Conservation (phyloP, 306 rosid genomes). For the Mimosa bimucronata region DNA sequence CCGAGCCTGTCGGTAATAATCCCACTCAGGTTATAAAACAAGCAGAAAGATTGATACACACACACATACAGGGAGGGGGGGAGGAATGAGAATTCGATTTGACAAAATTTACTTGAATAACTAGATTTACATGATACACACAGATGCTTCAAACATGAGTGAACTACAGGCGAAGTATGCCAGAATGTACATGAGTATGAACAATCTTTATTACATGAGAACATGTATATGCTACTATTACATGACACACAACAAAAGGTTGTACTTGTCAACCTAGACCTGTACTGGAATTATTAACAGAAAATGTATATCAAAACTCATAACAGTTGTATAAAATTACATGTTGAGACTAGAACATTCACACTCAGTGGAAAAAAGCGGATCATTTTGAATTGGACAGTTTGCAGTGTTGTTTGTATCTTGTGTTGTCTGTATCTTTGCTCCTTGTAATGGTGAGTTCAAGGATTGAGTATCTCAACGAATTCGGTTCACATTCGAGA, state of each 20-base stretch:
- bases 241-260: constrained; percentile 6
- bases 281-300: not conserved
- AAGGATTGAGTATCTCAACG: constrained; percentile 1
- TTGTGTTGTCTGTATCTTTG: not conserved
- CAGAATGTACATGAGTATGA: not conserved
- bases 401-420: not conserved
- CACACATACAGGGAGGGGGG: too few relatives aligned
- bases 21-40: too few relatives aligned
- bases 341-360: too few relatives aligned
- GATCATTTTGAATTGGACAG: not conserved
- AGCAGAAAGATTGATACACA: too few relatives aligned
- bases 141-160: too few relatives aligned
- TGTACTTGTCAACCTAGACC: not conserved
- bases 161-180: not conserved
- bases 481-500: constrained; percentile 32
- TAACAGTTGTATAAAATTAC: too few relatives aligned
- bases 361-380: too few relatives aligned
- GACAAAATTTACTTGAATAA: not conserved
- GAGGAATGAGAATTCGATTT: too few relatives aligned
- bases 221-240: not conserved
- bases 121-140: not conserved
- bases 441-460: not conserved
- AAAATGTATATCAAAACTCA: not conserved
- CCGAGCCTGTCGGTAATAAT: too few relatives aligned
- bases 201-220: not conserved